These are phyloP conservation scores for Colletotrichum sidae DNA, from an alignment of 2,329 filamentous ascomycete genomes.

Conservation along the genomic window DNA sequence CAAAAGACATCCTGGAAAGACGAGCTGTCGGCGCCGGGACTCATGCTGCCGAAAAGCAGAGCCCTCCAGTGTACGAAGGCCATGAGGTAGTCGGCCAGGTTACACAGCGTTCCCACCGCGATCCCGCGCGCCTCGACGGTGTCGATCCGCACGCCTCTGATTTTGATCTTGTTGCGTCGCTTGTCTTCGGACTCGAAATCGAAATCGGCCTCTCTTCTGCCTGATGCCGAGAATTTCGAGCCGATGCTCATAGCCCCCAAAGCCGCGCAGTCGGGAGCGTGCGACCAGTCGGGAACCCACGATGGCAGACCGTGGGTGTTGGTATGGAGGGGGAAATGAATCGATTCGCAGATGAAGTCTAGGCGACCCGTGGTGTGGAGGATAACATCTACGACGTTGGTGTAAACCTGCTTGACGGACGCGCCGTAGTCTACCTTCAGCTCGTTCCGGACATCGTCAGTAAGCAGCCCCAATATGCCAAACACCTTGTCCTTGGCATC, in stretches of 20 bases:
- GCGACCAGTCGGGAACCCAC: constrained; percentile 52
- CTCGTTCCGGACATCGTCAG: constrained; percentile 39
- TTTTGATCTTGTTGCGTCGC: constrained; percentile 42
- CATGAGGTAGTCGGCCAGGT: constrained; percentile 47
- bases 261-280: constrained; percentile 33
- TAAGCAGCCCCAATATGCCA: constrained; percentile 48
- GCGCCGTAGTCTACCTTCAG: constrained; percentile 47
- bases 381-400: constrained; percentile 47
- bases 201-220: constrained; percentile 38
- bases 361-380: constrained; percentile 42
- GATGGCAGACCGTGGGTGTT: constrained; percentile 44
- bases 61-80: constrained; percentile 50
- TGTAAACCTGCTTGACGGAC: constrained; percentile 48
- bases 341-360: constrained; percentile 50
- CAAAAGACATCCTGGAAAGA: constrained; percentile 44
- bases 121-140: constrained; percentile 41
- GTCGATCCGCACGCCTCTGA: constrained; percentile 45
- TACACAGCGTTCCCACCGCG: constrained; percentile 45
- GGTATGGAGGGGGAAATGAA: constrained; percentile 45
- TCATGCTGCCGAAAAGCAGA: constrained; percentile 38
- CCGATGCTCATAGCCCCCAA: constrained; percentile 36
- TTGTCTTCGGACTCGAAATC: constrained; percentile 43
- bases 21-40: neutral
- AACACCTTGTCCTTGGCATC: constrained; percentile 51
- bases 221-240: constrained; percentile 41